phyloP scores from a whole-genome alignment of 305 asterid genomes.

The Fraxinus floribunda region DNA sequence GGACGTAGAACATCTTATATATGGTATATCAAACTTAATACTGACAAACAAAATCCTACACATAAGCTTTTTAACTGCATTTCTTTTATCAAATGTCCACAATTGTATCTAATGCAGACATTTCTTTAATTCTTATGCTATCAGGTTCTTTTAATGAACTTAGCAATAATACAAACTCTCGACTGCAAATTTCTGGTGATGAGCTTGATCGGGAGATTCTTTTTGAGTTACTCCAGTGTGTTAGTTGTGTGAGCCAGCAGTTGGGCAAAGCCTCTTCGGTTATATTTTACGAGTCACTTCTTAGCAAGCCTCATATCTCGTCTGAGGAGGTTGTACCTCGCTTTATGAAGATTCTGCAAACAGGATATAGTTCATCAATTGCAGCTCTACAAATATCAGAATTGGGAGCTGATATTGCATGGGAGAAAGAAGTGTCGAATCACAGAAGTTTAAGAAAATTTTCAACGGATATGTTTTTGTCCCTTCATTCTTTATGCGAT shows the following conservation, averaged over 20 bases:
- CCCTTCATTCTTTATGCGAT: slow-evolving; percentile 63
- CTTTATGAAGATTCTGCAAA: slow-evolving; percentile 67
- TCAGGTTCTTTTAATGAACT: slow-evolving; percentile 68
- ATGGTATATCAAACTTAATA: slow-evolving; percentile 45
- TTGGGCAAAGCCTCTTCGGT: slow-evolving; percentile 85
- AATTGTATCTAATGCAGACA: slow-evolving; percentile 23
- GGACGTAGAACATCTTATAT: slow-evolving; percentile 68
- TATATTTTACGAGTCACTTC: slow-evolving; percentile 70
- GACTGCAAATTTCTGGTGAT: slow-evolving; percentile 41
- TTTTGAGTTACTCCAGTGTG: slow-evolving; percentile 68
- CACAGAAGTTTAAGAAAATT: slow-evolving; percentile 83
- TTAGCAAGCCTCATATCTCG: slow-evolving; percentile 52
- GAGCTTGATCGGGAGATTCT: slow-evolving; percentile 58
- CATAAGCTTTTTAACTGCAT: slow-evolving; percentile 17
- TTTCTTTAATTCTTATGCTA: slow-evolving; percentile 22
- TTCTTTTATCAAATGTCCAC: slow-evolving; percentile 17
- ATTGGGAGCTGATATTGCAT: slow-evolving; percentile 75
- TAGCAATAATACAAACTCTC: slow-evolving; percentile 34
- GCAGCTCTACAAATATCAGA: slow-evolving; percentile 61
- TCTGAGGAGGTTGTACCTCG: slow-evolving; percentile 78
- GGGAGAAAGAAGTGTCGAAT: slow-evolving; percentile 72
- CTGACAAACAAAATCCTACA: slow-evolving; percentile 18
- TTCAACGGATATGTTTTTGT: slow-evolving; percentile 68
- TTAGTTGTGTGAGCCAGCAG: slow-evolving; percentile 70
- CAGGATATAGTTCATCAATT: slow-evolving; percentile 66